Conservation (phyloP, 352 stramenopile genomes). For the Blastocystis sp. region DNA sequence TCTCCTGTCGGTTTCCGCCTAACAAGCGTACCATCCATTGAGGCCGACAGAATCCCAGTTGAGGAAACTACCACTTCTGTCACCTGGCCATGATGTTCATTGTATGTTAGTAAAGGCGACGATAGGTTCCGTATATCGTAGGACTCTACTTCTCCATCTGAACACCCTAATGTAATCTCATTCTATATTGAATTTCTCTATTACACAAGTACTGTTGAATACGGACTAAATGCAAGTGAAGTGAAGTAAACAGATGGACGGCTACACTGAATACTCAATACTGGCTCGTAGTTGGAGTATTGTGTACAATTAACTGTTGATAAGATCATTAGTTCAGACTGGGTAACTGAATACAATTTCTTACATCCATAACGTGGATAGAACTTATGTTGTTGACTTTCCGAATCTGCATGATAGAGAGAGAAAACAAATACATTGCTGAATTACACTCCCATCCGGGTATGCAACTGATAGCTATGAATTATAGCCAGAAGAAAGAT, state of each 20-base stretch:
- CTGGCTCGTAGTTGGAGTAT: background rate
- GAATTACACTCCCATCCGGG: background rate
- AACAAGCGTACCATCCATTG: too few species aligned
- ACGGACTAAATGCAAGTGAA: background rate
- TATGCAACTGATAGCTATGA: background rate
- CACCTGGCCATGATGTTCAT: too few species aligned
- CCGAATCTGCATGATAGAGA: background rate
- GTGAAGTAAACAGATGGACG: background rate
- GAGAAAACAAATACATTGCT: background rate
- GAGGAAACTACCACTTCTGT: too few species aligned
- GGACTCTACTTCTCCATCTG: background rate
- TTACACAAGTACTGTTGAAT: too few species aligned
- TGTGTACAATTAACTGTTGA: background rate
- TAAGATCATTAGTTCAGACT: background rate
- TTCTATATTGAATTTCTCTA: too few species aligned
- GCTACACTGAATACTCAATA: background rate
- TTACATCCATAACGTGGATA: slow-evolving; percentile 12
- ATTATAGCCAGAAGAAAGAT: background rate
- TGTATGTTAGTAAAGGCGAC: too few species aligned
- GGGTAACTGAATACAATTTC: background rate
- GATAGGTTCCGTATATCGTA: background rate
- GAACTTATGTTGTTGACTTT: background rate
- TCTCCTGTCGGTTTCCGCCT: too few species aligned
- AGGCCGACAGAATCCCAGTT: too few species aligned
- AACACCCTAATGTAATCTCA: background rate